phyloP scores from a whole-genome alignment of 495 filamentous ascomycete species.

The Platismatia glauca region DNA sequence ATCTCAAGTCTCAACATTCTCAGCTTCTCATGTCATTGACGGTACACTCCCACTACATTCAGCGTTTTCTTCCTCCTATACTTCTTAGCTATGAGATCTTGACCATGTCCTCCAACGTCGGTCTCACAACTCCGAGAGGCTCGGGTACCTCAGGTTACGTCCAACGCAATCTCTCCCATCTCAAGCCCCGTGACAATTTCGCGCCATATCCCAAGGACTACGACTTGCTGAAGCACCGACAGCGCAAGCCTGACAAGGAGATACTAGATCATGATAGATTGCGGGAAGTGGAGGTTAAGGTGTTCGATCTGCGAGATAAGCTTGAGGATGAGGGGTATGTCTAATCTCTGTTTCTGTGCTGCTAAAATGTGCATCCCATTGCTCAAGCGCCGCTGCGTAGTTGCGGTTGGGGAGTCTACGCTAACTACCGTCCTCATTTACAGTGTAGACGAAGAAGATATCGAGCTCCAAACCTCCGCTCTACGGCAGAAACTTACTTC shows the following conservation, averaged over 20 bases:
- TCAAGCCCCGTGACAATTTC: slow-evolving; percentile 59
- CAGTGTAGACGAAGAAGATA: slow-evolving; percentile 71
- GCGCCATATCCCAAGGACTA: slow-evolving; percentile 58
- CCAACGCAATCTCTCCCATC: slow-evolving; percentile 84
- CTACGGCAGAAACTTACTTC: slow-evolving; percentile 55
- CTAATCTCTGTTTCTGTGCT: neutral
- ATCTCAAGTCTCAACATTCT: no score
- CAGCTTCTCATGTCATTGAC: no score
- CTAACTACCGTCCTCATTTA: neutral
- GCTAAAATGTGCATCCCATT: neutral
- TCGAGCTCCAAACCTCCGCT: slow-evolving; percentile 55
- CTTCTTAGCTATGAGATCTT: neutral
- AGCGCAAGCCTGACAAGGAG: slow-evolving; percentile 79
- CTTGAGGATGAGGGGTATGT: slow-evolving; percentile 80
- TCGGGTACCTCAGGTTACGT: slow-evolving; percentile 96
- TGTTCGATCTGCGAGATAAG: slow-evolving; percentile 79
- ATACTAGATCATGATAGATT: slow-evolving; percentile 90
- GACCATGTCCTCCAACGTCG: slow-evolving; percentile 93
- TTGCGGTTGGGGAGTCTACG: neutral
- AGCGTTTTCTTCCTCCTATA: slow-evolving; percentile 2
- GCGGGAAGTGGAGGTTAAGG: slow-evolving; percentile 81
- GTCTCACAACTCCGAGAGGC: slow-evolving; percentile 88
- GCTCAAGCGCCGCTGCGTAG: neutral
- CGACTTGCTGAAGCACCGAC: slow-evolving; percentile 52
- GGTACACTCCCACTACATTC: neutral